These are phyloP conservation scores for Paramecium sexaurelia DNA, from an alignment of 73 alveolate genomes.

Conservation along the genomic window DNA sequence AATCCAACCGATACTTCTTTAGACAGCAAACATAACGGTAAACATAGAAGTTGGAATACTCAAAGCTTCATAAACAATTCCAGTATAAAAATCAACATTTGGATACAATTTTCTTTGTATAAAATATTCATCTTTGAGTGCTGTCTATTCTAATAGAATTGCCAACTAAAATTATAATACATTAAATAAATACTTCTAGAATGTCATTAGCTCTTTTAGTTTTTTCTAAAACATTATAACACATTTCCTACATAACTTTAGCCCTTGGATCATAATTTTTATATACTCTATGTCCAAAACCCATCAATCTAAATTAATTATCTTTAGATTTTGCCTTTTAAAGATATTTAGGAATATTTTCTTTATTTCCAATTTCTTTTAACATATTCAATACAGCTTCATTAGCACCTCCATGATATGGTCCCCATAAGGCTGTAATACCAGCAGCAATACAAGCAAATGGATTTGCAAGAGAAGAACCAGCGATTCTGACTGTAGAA, in stretches of 20 bases:
- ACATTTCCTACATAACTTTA: constrained; percentile 67
- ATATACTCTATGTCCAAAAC: constrained; percentile 98
- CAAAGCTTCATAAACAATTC: constrained; percentile 91
- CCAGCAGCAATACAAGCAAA: constrained; percentile 98
- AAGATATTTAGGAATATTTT: constrained; percentile 75
- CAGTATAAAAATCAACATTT: constrained; percentile 94
- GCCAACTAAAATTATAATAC: constrained; percentile 69
- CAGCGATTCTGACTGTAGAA: constrained; percentile 97
- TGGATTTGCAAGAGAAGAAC: constrained; percentile 96
- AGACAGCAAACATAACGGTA: constrained; percentile 94
- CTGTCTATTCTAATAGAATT: constrained; percentile 81
- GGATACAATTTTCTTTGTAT: constrained; percentile 91
- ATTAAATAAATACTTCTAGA: constrained; percentile 5
- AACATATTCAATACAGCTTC: constrained; percentile 92
- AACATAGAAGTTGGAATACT: constrained; percentile 95
- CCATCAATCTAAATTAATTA: constrained; percentile 91
- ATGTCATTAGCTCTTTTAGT: constrained; percentile 49
- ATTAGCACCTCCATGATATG: constrained; percentile 99
- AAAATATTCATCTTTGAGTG: constrained; percentile 91
- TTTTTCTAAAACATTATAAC: constrained; percentile 54
- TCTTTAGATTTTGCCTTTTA: constrained; percentile 82
- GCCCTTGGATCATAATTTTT: constrained; percentile 78
- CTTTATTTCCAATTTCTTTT: constrained; percentile 76
- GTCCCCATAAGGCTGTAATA: constrained; percentile 98
- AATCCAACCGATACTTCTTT: constrained; percentile 95